Percentiles rank a stretch among this genome's conserved stretches.
Evolutionary conservation across 2,329 filamentous ascomycete species (phyloP).

Genomic region (Chaetothyriales sp.): DNA sequence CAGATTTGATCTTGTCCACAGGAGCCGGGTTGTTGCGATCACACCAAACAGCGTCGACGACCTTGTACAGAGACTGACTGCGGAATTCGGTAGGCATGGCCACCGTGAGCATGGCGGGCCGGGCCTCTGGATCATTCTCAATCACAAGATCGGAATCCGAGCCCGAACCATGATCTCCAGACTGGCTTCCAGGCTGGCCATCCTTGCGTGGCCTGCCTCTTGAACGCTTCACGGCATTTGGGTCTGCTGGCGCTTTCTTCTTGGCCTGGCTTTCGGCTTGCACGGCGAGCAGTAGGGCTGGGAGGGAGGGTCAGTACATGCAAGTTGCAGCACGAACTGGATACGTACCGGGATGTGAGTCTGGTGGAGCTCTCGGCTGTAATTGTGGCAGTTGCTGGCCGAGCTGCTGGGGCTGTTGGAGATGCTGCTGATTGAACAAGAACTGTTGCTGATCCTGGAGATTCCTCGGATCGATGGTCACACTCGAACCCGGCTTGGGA

Average conservation of each 20-base stretch:
- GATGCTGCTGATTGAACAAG: constrained; percentile 3
- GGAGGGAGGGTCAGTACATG: background rate
- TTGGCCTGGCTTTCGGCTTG: background rate
- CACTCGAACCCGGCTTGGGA: constrained; percentile 7
- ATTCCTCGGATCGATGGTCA: constrained; percentile 10
- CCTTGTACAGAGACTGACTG: constrained; percentile 39
- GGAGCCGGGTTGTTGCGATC: constrained; percentile 38
- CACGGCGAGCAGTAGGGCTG: constrained; percentile 19
- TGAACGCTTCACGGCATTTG: constrained; percentile 3
- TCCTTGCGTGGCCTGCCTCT: constrained; percentile 5
- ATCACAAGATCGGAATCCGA: constrained; percentile 37
- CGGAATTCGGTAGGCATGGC: constrained; percentile 39
- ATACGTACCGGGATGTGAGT: background rate
- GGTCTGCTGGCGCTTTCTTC: constrained; percentile 1
- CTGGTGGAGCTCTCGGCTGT: constrained; percentile 1
- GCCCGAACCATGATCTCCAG: constrained; percentile 7
- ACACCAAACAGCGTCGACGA: constrained; percentile 48
- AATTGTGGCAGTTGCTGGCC: background rate
- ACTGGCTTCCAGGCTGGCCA: background rate
- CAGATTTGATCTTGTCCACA: constrained; percentile 40
- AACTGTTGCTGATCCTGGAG: constrained; percentile 13
- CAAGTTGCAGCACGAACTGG: background rate
- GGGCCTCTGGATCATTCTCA: constrained; percentile 41
- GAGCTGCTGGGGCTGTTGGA: background rate
- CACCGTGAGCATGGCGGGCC: constrained; percentile 40